Evolutionary conservation across 352 stramenopile species (phyloP).

Genomic region (Plasmopara muralis): DNA sequence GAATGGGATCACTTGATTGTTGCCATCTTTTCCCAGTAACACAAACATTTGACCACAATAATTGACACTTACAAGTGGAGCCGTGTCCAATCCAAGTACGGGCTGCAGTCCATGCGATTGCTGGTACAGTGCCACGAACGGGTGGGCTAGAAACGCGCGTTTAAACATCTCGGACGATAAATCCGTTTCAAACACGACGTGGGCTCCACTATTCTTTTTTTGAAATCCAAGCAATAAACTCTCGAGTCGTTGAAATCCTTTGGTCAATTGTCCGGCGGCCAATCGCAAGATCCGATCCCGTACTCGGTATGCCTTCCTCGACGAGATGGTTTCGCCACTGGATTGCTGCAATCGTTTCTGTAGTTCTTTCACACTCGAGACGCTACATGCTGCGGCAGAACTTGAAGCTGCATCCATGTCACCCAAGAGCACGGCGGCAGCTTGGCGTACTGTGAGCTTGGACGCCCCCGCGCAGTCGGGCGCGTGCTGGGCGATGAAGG

Average conservation of each 20-base stretch:
- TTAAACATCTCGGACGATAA: slow-evolving; percentile 15
- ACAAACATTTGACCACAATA: slow-evolving; percentile 29
- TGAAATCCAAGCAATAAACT: slow-evolving; percentile 25
- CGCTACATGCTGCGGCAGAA: slow-evolving; percentile 10
- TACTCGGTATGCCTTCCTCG: slow-evolving; percentile 29
- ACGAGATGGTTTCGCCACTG: slow-evolving; percentile 29
- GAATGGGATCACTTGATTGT: slow-evolving; percentile 20
- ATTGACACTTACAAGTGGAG: slow-evolving; percentile 25
- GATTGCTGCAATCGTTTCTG: slow-evolving; percentile 16
- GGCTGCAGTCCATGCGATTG: slow-evolving; percentile 19
- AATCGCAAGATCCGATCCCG: slow-evolving; percentile 25
- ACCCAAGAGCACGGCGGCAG: slow-evolving; percentile 18
- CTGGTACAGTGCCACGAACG: slow-evolving; percentile 22
- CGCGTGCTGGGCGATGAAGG: slow-evolving; percentile 20
- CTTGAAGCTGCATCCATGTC: slow-evolving; percentile 1
- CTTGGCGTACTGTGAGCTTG: slow-evolving; percentile 33
- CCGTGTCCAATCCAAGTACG: slow-evolving; percentile 21
- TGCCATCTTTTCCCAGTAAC: slow-evolving; percentile 25
- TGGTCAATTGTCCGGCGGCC: slow-evolving; percentile 24
- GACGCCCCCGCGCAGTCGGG: slow-evolving; percentile 16
- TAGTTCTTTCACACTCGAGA: slow-evolving; percentile 27
- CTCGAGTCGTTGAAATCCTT: slow-evolving; percentile 28
- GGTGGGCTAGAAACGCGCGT: slow-evolving; percentile 24
- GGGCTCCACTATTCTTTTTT: slow-evolving; percentile 21
- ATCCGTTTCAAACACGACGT: slow-evolving; percentile 25